A percentile compares a stretch with the other conserved stretches of the same genome.
Conservation (phyloP, 2,329 filamentous ascomycete species). For the Penicillium sp. region DNA sequence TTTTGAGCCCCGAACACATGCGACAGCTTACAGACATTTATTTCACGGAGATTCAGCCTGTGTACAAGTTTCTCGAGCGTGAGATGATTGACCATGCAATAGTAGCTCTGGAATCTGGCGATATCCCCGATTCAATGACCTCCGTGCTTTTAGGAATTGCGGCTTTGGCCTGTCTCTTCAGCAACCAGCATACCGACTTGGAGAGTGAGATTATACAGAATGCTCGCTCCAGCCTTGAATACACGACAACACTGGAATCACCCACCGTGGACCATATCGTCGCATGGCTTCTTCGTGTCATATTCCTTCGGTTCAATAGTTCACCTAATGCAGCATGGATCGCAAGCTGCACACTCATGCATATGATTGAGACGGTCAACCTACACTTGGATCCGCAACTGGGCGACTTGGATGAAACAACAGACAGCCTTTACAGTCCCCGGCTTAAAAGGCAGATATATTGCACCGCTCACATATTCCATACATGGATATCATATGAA, state of each 20-base stretch:
- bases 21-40: neutral
- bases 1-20: neutral
- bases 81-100: neutral
- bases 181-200: neutral
- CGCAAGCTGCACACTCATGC: constrained; percentile 56
- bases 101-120: neutral
- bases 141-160: constrained; percentile 14
- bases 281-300: constrained; percentile 50
- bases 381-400: constrained; percentile 8
- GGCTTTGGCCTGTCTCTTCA: constrained; percentile 14
- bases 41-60: constrained; percentile 8
- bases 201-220: constrained; percentile 3
- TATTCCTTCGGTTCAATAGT: constrained; percentile 51
- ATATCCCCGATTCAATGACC: constrained; percentile 2
- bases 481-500: constrained; percentile 17
- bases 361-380: constrained; percentile 52
- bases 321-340: constrained; percentile 56
- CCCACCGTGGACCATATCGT: constrained; percentile 10
- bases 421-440: neutral
- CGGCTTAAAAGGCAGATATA: constrained; percentile 11
- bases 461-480: constrained; percentile 13
- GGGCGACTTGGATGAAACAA: neutral
- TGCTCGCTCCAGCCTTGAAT: constrained; percentile 6
- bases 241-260: constrained; percentile 4
- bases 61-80: constrained; percentile 16